These are phyloP conservation scores for Glycine soja DNA, from an alignment of 306 rosid genomes.

Conservation along the genomic window DNA sequence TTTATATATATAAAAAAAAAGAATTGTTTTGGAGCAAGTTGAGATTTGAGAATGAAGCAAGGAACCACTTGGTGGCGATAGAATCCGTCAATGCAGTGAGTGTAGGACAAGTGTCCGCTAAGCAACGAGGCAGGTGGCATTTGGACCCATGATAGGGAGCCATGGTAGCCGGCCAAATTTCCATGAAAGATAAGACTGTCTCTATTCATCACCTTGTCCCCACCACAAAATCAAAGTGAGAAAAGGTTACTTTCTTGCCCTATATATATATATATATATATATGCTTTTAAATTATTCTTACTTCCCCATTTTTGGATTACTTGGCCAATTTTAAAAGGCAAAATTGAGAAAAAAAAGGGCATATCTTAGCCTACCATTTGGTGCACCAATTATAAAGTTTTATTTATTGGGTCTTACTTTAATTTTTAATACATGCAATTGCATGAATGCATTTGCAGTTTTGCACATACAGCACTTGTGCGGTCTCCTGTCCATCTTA, in stretches of 20 bases:
- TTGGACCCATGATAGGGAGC: constrained; percentile 59
- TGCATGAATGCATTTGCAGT: constrained; percentile 43
- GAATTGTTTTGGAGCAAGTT: too few relatives aligned
- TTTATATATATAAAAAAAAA: too few relatives aligned
- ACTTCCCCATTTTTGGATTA: background rate
- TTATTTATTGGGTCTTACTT: constrained; percentile 2
- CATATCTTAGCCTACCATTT: constrained; percentile 19
- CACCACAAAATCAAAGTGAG: constrained; percentile 44
- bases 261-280: too few relatives aligned
- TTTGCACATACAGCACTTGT: constrained; percentile 34
- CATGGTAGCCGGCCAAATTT: constrained; percentile 50
- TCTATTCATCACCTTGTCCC: constrained; percentile 32
- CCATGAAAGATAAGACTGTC: constrained; percentile 21
- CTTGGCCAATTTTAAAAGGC: constrained; percentile 2
- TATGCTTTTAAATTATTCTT: constrained; percentile 25
- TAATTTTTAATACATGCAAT: constrained; percentile 37
- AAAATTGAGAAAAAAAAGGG: too few relatives aligned
- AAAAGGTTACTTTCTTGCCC: constrained; percentile 41
- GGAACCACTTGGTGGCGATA: too few relatives aligned
- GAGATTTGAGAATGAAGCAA: too few relatives aligned
- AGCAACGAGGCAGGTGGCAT: constrained; percentile 33
- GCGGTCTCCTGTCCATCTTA: too few relatives aligned
- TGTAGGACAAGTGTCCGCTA: constrained; percentile 44
- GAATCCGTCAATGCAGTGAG: constrained; percentile 31
- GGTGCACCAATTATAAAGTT: constrained; percentile 1